Conservation (phyloP, 495 filamentous ascomycete species). For the Penicillium antarcticum region DNA sequence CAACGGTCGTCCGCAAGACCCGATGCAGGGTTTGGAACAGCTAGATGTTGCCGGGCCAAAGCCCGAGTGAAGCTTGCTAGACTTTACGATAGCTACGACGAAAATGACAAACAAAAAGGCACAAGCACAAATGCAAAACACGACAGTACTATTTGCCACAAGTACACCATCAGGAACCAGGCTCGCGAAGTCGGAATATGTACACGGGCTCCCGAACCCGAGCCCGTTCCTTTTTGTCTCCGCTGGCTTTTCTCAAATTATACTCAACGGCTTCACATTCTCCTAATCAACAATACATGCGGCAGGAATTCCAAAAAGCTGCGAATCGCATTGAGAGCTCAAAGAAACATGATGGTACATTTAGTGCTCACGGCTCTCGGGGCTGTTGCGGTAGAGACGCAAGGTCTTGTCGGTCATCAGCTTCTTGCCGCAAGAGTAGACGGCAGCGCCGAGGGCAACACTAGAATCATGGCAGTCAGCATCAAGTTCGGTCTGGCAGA, state of each 20-base stretch:
- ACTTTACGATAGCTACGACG: slow-evolving; percentile 18
- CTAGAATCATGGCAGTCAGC: slow-evolving; percentile 40
- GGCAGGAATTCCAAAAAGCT: slow-evolving; percentile 25
- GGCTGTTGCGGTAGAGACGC: slow-evolving; percentile 60
- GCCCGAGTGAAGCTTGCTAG: slow-evolving; percentile 53
- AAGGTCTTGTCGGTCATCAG: slow-evolving; percentile 87
- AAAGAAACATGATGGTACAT: slow-evolving; percentile 40
- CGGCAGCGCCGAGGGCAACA: slow-evolving; percentile 66
- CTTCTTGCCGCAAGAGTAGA: slow-evolving; percentile 78
- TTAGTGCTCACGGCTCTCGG: slow-evolving; percentile 47
- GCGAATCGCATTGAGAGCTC: slow-evolving; percentile 34
- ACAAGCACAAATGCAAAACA: not conserved
- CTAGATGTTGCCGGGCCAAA: slow-evolving; percentile 92
- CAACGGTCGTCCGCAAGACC: slow-evolving; percentile 64
- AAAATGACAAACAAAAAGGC: slow-evolving; percentile 24
- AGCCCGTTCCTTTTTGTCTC: slow-evolving; percentile 23
- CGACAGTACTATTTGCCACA: slow-evolving; percentile 30
- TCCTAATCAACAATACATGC: slow-evolving; percentile 36
- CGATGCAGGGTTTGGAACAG: slow-evolving; percentile 93
- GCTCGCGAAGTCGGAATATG: slow-evolving; percentile 37
- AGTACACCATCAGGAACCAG: slow-evolving; percentile 28
- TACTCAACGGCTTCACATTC: slow-evolving; percentile 20
- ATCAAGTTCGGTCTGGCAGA: not conserved
- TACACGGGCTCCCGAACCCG: slow-evolving; percentile 33
- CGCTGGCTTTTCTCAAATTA: slow-evolving; percentile 14